A percentile compares a stretch with the other conserved stretches of the same genome.
Evolutionary conservation across 345 rosid species (phyloP).

Genomic region (Ceriops tagal): DNA sequence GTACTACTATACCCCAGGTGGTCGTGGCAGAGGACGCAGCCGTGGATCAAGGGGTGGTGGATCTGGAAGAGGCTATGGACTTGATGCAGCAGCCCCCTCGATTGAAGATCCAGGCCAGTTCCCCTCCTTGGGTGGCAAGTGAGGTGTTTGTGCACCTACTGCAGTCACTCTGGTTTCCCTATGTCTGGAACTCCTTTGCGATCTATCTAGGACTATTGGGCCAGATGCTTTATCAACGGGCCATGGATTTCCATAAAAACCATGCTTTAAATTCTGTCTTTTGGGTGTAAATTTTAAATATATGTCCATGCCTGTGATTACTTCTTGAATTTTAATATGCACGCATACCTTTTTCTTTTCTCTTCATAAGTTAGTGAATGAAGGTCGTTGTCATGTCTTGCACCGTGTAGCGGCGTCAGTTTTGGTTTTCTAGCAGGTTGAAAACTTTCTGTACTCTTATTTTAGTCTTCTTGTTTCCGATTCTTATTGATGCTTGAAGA

Average conservation of each 20-base stretch:
- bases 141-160: constrained; percentile 27
- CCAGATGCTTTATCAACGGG: constrained; percentile 25
- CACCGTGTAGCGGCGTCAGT: constrained; percentile 34
- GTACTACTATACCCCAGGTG: constrained; percentile 42
- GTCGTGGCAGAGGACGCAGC: constrained; percentile 72
- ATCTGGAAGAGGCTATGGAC: constrained; percentile 26
- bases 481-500: constrained; percentile 1
- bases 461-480: background rate
- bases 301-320: constrained; percentile 23
- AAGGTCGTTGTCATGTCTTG: constrained; percentile 23
- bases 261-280: constrained; percentile 18
- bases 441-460: background rate
- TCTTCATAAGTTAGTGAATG: constrained; percentile 9
- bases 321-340: constrained; percentile 17
- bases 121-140: constrained; percentile 91
- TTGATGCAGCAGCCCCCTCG: constrained; percentile 50
- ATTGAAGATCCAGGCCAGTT: constrained; percentile 82
- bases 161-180: constrained; percentile 4
- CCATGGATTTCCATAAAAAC: constrained; percentile 29
- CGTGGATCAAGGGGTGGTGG: constrained; percentile 72
- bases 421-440: constrained; percentile 31
- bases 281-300: constrained; percentile 51
- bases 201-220: constrained; percentile 16
- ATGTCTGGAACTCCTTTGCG: constrained; percentile 20
- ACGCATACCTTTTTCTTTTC: constrained; percentile 15